A percentile compares a stretch with the other conserved stretches of the same genome.
Conservation (phyloP, 2,329 filamentous ascomycete genomes). For the Exophiala dermatitidis region DNA sequence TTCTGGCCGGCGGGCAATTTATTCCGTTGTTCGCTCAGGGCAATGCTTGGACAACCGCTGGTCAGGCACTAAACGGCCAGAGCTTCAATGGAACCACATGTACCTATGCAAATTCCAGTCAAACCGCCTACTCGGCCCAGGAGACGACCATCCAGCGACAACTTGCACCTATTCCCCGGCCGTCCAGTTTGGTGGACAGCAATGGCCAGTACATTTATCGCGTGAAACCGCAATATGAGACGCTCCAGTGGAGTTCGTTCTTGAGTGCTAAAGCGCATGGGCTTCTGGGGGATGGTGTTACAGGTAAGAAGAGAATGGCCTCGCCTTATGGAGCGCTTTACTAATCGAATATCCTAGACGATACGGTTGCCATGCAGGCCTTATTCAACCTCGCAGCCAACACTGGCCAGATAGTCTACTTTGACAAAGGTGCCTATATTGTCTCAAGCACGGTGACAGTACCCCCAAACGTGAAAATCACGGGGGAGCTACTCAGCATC, state of each 20-base stretch:
- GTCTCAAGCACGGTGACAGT: conserved; percentile 63
- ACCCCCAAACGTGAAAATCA: conserved; percentile 51
- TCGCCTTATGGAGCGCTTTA: neutral
- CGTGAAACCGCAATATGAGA: conserved; percentile 51
- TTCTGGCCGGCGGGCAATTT: conserved; percentile 41
- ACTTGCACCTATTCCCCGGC: conserved; percentile 40
- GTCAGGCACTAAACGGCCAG: conserved; percentile 17
- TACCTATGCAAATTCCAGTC: conserved; percentile 17
- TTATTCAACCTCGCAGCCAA: conserved; percentile 47
- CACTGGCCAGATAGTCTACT: conserved; percentile 56
- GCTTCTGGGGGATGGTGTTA: conserved; percentile 47
- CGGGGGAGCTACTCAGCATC: conserved; percentile 47
- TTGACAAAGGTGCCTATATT: conserved; percentile 68
- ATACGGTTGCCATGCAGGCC: conserved; percentile 53
- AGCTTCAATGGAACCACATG: conserved; percentile 26
- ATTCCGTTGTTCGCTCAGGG: conserved; percentile 67
- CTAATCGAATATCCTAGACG: conserved; percentile 36
- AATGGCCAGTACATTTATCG: conserved; percentile 47
- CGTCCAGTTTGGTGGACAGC: conserved; percentile 39
- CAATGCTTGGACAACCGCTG: conserved; percentile 49
- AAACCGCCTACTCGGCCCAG: conserved; percentile 28
- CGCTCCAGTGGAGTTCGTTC: conserved; percentile 35
- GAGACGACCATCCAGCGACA: conserved; percentile 48
- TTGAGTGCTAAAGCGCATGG: conserved; percentile 39
- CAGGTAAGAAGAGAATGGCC: conserved; percentile 33